Evolutionary conservation across 1,284 basidiomycete genomes (phyloP).

Genomic region (Laetiporus sulphureus): DNA sequence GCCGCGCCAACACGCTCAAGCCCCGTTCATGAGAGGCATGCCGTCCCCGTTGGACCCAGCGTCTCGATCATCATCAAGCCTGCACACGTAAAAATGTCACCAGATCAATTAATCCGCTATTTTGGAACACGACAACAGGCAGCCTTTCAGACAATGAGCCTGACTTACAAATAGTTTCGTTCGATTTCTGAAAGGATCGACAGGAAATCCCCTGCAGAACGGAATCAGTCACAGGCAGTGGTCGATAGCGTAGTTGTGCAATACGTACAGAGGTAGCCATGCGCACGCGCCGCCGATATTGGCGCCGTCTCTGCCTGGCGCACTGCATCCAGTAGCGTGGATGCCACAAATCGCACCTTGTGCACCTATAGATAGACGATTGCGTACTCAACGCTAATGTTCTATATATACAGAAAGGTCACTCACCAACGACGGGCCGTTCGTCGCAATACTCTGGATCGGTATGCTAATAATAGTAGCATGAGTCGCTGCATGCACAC

Average conservation of each 20-base stretch:
- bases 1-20: too few species aligned
- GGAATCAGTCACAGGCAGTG: too few species aligned
- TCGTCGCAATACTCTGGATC: conserved; percentile 86
- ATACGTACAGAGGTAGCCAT: conserved; percentile 69
- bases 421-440: conserved; percentile 70
- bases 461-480: conserved; percentile 54
- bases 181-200: conserved; percentile 87
- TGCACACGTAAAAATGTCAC: conserved; percentile 20
- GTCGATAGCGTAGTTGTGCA: conserved; percentile 2
- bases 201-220: conserved; percentile 73
- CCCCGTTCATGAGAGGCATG: conserved; percentile 37
- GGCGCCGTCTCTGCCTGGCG: conserved; percentile 72
- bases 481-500: conserved; percentile 9
- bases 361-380: conserved; percentile 44
- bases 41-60: conserved; percentile 52
- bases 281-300: conserved; percentile 68
- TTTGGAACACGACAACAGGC: too few species aligned
- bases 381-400: conserved; percentile 2
- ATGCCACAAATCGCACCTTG: conserved; percentile 87
- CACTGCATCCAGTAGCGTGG: conserved; percentile 81
- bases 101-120: too few species aligned
- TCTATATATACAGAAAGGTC: not conserved
- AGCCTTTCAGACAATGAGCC: not conserved
- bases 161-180: conserved; percentile 70
- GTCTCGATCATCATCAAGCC: conserved; percentile 71